These are phyloP conservation scores for Massariosphaeria phaeospora DNA, from an alignment of 495 filamentous ascomycete species.

Conservation along the genomic window DNA sequence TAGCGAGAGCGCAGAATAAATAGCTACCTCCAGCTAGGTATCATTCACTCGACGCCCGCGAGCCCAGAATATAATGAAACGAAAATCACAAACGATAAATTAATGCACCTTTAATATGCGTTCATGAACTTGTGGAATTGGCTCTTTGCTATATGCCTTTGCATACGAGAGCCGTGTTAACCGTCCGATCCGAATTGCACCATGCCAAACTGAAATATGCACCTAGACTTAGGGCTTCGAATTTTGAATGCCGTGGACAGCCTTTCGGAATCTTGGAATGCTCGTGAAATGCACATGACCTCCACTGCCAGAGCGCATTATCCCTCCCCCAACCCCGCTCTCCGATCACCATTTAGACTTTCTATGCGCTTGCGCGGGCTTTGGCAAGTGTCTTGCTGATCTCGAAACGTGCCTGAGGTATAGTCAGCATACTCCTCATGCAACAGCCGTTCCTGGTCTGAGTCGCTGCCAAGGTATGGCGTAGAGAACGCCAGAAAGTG, in stretches of 20 bases:
- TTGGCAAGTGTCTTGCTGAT: slow-evolving; percentile 88
- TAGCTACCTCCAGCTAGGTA: not conserved
- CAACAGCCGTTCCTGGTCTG: too few relatives aligned
- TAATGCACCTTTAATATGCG: not conserved
- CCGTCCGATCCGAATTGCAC: slow-evolving; percentile 32
- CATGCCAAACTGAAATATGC: slow-evolving; percentile 23
- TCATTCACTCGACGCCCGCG: not conserved
- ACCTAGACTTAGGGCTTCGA: slow-evolving; percentile 20
- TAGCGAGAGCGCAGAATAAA: too few relatives aligned
- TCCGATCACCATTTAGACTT: not conserved
- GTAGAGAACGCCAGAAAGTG: not conserved
- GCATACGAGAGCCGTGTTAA: slow-evolving; percentile 28
- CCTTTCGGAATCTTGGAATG: slow-evolving; percentile 33
- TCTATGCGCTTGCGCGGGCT: slow-evolving; percentile 56
- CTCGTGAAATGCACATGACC: slow-evolving; percentile 24
- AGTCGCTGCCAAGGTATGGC: too few relatives aligned
- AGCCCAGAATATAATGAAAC: not conserved
- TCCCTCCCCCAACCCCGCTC: not conserved
- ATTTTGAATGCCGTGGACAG: slow-evolving; percentile 30
- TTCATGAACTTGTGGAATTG: slow-evolving; percentile 28
- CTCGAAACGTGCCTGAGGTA: slow-evolving; percentile 73
- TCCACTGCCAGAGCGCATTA: slow-evolving; percentile 13
- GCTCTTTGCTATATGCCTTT: slow-evolving; percentile 24
- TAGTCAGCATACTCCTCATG: not conserved
- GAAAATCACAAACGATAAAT: not conserved